Percentiles rank a stretch among this genome's conserved stretches.
Conservation (phyloP, 768 basidiomycete genomes). For the Naganishia friedmannii region DNA sequence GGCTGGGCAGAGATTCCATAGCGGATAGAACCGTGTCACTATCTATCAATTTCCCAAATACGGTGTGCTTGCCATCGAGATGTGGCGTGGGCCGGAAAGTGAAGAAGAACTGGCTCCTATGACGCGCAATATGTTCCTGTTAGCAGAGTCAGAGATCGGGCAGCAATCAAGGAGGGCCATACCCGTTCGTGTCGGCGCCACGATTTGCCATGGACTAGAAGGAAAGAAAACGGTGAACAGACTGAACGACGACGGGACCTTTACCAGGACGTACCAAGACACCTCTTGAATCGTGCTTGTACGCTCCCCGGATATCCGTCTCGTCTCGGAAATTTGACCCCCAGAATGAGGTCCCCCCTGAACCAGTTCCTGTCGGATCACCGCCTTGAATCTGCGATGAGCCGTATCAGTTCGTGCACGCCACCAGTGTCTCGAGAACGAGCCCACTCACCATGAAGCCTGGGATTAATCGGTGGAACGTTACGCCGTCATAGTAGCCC, state of each 20-base stretch:
- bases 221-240: neutral
- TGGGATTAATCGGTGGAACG: constrained; percentile 90
- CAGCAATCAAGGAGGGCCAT: neutral
- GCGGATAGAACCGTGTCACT: constrained; percentile 62
- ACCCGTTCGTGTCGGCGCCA: constrained; percentile 83
- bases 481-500: constrained; percentile 82
- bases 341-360: constrained; percentile 91
- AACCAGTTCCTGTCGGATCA: constrained; percentile 92
- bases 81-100: constrained; percentile 80
- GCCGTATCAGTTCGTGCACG: constrained; percentile 5
- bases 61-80: constrained; percentile 89
- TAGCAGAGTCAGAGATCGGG: constrained; percentile 45
- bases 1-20: constrained; percentile 74
- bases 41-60: constrained; percentile 94
- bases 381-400: constrained; percentile 84
- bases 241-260: neutral
- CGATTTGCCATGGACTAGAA: constrained; percentile 85
- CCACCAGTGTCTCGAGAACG: neutral
- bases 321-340: constrained; percentile 95
- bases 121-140: neutral
- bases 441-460: constrained; percentile 76
- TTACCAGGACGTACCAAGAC: constrained; percentile 55
- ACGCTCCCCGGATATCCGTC: constrained; percentile 79
- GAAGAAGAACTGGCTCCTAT: constrained; percentile 86
- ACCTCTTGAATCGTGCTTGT: constrained; percentile 80